Evolutionary conservation across 2,329 filamentous ascomycete species (phyloP), one percentile per base, ranked within the genome.

Genomic region (Eutypa lata): DNA sequence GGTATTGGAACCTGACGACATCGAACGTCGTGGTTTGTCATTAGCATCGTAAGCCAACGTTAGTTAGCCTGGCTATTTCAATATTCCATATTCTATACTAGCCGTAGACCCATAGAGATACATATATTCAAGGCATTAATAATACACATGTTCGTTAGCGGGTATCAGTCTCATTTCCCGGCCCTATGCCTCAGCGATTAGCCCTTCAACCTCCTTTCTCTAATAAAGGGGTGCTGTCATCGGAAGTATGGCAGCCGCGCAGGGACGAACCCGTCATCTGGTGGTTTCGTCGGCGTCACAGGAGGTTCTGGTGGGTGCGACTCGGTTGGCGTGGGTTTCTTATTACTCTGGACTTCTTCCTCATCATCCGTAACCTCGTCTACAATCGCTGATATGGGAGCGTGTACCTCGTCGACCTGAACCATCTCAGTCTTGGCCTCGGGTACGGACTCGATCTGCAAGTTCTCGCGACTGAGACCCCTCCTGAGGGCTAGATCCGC

Each of bases 241-340:
- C 71, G 70, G 69, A 86, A 82, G 50, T 76, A 74, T 37, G 83
- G 83, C 54, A 87, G 65, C 53, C 82, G 74, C 35, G 83, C 83
- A 3, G 83, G 82, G 21, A 86, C 72, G 58, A 86, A 86, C 2
- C 69, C 58, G 37, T 59, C 61, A 18, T 56, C 48, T 45, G 59
- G 21, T 18, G 57, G 24, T 18, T 59, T 53, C 44, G 53, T 50
- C 13, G 56, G 52, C 48, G 51, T 40, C 16, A 56, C 47, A 2
- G 52, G 50, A 22, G 42, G 14, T 45, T 28, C 37, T 26, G 53
- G 42, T 21, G 54, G 45, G 2, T 48, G 54, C 49, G 53, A 18
- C 8, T 58, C 51, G 13, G 51, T 50, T 37, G 48, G 49, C 19
- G 38, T 48, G 24, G 52, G 40, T 43, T 24, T 44, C 31, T 61